Evolutionary conservation across 2,329 filamentous ascomycete genomes (phyloP).

Genomic region (Phialocephala subalpina): DNA sequence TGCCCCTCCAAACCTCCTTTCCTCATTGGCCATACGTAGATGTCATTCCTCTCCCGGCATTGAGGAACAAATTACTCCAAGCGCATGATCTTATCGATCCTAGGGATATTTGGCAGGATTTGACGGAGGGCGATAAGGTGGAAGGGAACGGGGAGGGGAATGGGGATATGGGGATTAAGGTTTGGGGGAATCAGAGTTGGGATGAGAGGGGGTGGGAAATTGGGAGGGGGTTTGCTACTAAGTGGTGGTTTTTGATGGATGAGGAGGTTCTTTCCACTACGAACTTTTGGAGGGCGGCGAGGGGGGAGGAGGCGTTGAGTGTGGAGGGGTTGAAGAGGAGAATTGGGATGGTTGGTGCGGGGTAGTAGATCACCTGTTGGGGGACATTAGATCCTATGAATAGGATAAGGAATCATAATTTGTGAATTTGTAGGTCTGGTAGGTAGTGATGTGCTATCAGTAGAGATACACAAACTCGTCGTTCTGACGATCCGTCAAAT

Average conservation of each 20-base stretch:
- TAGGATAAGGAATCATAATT: background rate
- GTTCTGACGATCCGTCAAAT: conserved; percentile 71
- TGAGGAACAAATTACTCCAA: conserved; percentile 39
- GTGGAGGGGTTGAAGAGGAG: conserved; percentile 5
- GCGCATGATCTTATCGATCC: conserved; percentile 25
- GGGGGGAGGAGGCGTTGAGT: conserved; percentile 35
- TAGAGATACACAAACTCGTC: conserved; percentile 74
- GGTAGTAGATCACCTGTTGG: background rate
- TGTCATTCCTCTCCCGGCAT: conserved; percentile 45
- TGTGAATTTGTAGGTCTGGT: too few relatives aligned
- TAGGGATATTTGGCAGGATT: conserved; percentile 30
- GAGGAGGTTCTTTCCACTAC: conserved; percentile 39
- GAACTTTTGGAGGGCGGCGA: conserved; percentile 41
- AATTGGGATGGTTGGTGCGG: background rate
- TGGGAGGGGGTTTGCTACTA: conserved; percentile 35
- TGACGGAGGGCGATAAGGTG: conserved; percentile 26
- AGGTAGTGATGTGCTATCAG: conserved; percentile 41
- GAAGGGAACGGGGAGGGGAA: too few relatives aligned
- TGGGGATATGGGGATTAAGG: conserved; percentile 28
- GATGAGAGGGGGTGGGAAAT: conserved; percentile 43
- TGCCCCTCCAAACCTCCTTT: conserved; percentile 40
- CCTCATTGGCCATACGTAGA: conserved; percentile 48
- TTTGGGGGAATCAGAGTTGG: conserved; percentile 43
- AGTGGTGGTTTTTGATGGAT: conserved; percentile 43
- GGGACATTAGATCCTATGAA: background rate